Evolutionary conservation across 495 filamentous ascomycete genomes (phyloP), one percentile per base, ranked within the genome.

Genomic region (Hypoxylon cercidicola): DNA sequence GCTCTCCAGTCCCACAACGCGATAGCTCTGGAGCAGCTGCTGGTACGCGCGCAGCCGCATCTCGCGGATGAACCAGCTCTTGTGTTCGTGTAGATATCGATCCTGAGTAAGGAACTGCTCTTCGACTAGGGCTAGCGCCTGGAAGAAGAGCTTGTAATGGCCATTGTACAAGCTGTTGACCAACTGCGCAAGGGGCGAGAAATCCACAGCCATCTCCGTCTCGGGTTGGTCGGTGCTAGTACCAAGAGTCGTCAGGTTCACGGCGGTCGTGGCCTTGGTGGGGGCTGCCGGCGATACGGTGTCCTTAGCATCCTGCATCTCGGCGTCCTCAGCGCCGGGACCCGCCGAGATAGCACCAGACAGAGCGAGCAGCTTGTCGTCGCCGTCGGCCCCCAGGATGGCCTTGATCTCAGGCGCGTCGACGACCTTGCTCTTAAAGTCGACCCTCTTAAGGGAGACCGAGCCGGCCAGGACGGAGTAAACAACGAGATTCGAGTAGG

Each of bases 381-480:
- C 91, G 20, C 89, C 88, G 68, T 93, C 88, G 37, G 71, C 71
- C 55, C 96, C 95, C 8, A 99, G 84, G 47, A 99, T 93, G 15
- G 95, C 96, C 76, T 92, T 92, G 82, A 98, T 97, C 78, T 99
- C 95, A 3, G 95, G 93, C 11, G 95, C 96, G 76, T 99, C 95
- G 41, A 97, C 92, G 16, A 99, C 95, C 79, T 97, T 97, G 55
- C 90, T 90, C 81, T 99, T 99, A 84, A 99, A 99, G 76, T 99
- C 95, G 10, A 98, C 92, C 41, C 95, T 89, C 81, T 97, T 97
- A 51, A 99, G 84, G 28, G 94, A 94, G 52, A 98, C 86, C 3
- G 93, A 95, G 55, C 95, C 95, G 35, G 95, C 93, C 44, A 99
- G 88, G 40, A 98, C 93, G 1, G 96, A 90, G 82, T 98, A 99